Percentiles rank a stretch among this genome's conserved stretches.
Conservation (phyloP, 768 basidiomycete genomes). For the Pisolithus orientalis region DNA sequence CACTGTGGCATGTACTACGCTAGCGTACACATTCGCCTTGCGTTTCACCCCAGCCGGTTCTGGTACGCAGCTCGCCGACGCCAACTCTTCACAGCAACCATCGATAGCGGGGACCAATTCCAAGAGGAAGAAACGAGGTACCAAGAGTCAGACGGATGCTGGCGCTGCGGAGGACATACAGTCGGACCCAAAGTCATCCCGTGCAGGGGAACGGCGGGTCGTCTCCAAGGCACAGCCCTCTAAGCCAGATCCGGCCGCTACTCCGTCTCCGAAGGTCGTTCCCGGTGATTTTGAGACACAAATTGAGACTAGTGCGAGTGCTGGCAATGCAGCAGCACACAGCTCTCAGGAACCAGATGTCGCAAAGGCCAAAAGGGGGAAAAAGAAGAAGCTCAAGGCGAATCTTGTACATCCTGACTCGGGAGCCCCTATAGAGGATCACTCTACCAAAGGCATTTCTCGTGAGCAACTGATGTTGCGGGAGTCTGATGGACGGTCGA, state of each 20-base stretch:
- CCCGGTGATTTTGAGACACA: slow-evolving; percentile 41
- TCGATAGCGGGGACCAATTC: slow-evolving; percentile 12
- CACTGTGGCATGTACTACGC: slow-evolving; percentile 26
- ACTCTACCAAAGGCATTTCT: background rate
- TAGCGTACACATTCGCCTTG: slow-evolving; percentile 34
- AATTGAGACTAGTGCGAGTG: slow-evolving; percentile 3
- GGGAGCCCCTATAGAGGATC: slow-evolving; percentile 15
- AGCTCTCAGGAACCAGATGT: slow-evolving; percentile 4
- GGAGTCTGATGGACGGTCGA: background rate
- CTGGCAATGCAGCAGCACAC: slow-evolving; percentile 1
- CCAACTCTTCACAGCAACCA: background rate
- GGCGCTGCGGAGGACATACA: slow-evolving; percentile 12
- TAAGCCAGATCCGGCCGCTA: slow-evolving; percentile 23
- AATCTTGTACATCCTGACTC: background rate
- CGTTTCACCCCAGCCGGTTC: slow-evolving; percentile 4
- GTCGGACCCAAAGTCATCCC: background rate
- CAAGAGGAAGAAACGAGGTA: slow-evolving; percentile 27
- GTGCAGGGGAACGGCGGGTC: slow-evolving; percentile 12
- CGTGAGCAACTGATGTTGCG: background rate
- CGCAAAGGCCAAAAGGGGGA: slow-evolving; percentile 25
- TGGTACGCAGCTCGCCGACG: background rate
- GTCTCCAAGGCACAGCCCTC: slow-evolving; percentile 9
- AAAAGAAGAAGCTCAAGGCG: slow-evolving; percentile 43
- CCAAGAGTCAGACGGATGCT: slow-evolving; percentile 7
- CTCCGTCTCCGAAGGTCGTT: slow-evolving; percentile 33